Evolutionary conservation across 2,329 filamentous ascomycete species (phyloP), one percentile per base, ranked within the genome.

Genomic region (Trichoderma sp.): DNA sequence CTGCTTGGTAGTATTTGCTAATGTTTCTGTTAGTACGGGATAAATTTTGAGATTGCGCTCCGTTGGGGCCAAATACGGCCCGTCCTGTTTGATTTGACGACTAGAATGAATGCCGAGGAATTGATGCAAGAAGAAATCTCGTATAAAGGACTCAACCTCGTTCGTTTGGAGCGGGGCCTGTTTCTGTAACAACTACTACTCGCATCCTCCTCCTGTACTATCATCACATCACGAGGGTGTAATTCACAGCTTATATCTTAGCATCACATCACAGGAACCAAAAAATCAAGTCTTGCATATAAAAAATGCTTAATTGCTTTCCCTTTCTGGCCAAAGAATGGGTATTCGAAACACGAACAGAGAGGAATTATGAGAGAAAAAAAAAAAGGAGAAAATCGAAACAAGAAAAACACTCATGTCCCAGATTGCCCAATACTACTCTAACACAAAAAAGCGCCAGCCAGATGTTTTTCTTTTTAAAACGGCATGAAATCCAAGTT

Each of bases 371-470:
- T 8, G 48, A 35, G 7, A 52, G 3, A 27, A 19, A 35, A 17
- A 32, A 13, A 53, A 34, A 54, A 10, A 54, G 17, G 29, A 32
- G 9, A 35, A 25, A 53, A 29, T 3, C 29, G 19, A 22, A 37
- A 34, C 22, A 61, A n/a, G 34, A 56, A 17, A 37, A 68, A 64
- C 52, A 58, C 32, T 37, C 34, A 60, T 59, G 34, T 29, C 42
- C 61, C 39, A 32, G 27, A 12, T 35, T 52, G 27, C 35, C 57
- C 48, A 60, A 59, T 50, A 57, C 37, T 64, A 68, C 50, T 68
- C 67, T 64, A 68, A 64, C 52, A 48, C 42, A 39, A 53, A 54
- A 45, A 45, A 42, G 45, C 67, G 52, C 42, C 54, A 50, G 52
- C 60, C 67, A 64, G 32, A 64, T 59, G 53, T 50, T 64, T 45